phyloP scores from a whole-genome alignment of 1,139 yeast species.

The Yamadazyma trypodendri region DNA sequence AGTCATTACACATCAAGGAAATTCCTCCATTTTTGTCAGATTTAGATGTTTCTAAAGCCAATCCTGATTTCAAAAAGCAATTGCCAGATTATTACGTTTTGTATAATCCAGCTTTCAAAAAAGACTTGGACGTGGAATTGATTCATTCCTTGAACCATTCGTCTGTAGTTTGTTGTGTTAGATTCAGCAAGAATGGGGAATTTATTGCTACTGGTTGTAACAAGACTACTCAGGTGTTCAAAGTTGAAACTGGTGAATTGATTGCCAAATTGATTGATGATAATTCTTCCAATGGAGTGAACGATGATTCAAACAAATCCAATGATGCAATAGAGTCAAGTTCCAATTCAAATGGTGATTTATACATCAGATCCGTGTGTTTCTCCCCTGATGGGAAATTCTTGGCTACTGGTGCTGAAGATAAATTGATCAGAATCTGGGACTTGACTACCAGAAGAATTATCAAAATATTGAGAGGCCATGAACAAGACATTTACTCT shows the following conservation, averaged over 20 bases:
- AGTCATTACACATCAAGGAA: constrained; percentile 63
- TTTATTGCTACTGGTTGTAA: constrained; percentile 96
- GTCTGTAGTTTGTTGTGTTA: constrained; percentile 94
- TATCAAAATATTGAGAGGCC: constrained; percentile 86
- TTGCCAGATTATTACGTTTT: constrained; percentile 85
- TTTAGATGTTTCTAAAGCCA: constrained; percentile 75
- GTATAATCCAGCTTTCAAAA: constrained; percentile 79
- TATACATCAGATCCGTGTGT: constrained; percentile 92
- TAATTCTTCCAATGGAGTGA: constrained; percentile 40
- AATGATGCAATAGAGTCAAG: constrained; percentile 24
- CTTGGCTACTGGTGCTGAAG: constrained; percentile 98
- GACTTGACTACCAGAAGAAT: constrained; percentile 86
- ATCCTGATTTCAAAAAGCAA: constrained; percentile 78
- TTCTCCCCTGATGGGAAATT: constrained; percentile 96
- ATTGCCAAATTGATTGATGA: constrained; percentile 89
- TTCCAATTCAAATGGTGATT: constrained; percentile 64
- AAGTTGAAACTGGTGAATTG: constrained; percentile 87
- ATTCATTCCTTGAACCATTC: constrained; percentile 90
- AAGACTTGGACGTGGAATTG: constrained; percentile 76
- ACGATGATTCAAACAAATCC: constrained; percentile 34
- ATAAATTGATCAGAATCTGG: constrained; percentile 95
- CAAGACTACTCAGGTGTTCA: constrained; percentile 91
- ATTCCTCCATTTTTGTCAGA: constrained; percentile 82
- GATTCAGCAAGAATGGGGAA: constrained; percentile 90
- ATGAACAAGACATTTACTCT: constrained; percentile 96